Evolutionary conservation across 805 yeast genomes (phyloP).

Genomic region (Ogataea degrootiae): DNA sequence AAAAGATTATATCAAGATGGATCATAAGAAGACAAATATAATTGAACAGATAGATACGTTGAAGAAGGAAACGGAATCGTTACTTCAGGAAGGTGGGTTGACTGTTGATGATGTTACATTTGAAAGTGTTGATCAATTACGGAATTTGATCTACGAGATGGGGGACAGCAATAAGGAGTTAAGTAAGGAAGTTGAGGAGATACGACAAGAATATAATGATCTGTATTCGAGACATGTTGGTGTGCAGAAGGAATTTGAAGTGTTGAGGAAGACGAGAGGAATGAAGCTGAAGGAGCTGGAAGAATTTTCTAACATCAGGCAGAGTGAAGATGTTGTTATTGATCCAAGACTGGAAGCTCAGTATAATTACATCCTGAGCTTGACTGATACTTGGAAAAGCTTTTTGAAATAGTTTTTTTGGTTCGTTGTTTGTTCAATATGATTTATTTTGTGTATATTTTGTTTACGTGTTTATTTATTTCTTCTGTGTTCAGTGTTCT

Average conservation of each 20-base stretch:
- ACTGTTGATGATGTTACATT: slow-evolving; percentile 25
- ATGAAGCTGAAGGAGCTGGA: slow-evolving; percentile 10
- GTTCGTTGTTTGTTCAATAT: background rate
- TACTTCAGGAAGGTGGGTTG: slow-evolving; percentile 19
- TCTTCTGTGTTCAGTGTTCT: no score
- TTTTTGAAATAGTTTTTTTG: background rate
- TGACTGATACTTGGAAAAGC: slow-evolving; percentile 4
- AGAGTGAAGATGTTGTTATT: background rate
- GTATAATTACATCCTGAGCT: slow-evolving; percentile 12
- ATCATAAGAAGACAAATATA: slow-evolving; percentile 22
- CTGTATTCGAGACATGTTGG: no score
- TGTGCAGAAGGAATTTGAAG: slow-evolving; percentile 2
- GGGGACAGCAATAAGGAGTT: slow-evolving; percentile 5
- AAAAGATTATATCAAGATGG: slow-evolving; percentile 30
- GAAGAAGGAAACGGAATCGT: slow-evolving; percentile 25
- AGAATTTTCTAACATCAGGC: background rate
- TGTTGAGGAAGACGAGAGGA: background rate
- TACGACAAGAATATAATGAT: no score
- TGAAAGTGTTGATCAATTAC: slow-evolving; percentile 28
- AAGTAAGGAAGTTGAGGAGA: background rate
- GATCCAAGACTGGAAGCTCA: slow-evolving; percentile 13
- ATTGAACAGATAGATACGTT: slow-evolving; percentile 14
- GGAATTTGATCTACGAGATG: slow-evolving; percentile 25
- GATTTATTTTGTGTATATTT: no score
- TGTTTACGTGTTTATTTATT: no score